Conservation (phyloP, 2,329 filamentous ascomycete genomes). For the Peltaster fructicola region DNA sequence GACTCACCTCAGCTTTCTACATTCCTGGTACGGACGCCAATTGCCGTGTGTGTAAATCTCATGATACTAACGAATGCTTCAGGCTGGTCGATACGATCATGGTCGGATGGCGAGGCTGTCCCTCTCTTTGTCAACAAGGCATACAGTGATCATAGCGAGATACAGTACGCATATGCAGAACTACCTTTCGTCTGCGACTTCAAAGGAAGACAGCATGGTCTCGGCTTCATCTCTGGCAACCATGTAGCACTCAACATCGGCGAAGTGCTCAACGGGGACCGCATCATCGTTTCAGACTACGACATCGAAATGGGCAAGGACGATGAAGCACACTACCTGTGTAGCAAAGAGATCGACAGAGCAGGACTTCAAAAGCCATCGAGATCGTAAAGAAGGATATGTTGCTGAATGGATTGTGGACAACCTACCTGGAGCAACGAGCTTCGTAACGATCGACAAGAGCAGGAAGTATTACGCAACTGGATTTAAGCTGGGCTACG, state of each 20-base stretch:
- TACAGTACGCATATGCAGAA: slow-evolving; percentile 85
- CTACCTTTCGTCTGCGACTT: slow-evolving; percentile 76
- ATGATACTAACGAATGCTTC: slow-evolving; percentile 5
- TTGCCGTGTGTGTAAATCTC: slow-evolving; percentile 3
- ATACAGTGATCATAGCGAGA: slow-evolving; percentile 72
- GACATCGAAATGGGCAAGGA: slow-evolving; percentile 63
- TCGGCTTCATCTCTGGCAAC: slow-evolving; percentile 55
- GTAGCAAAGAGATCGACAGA: slow-evolving; percentile 47
- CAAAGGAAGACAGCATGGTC: slow-evolving; percentile 47
- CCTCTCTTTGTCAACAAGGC: slow-evolving; percentile 85
- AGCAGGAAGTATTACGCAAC: slow-evolving; percentile 74
- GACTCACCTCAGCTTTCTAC: slow-evolving; percentile 53
- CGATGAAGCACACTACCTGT: slow-evolving; percentile 53
- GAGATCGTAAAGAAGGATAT: slow-evolving; percentile 64
- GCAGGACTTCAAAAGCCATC: slow-evolving; percentile 49
- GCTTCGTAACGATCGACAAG: slow-evolving; percentile 74
- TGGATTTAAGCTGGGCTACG: slow-evolving; percentile 75
- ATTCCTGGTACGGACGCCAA: slow-evolving; percentile 50
- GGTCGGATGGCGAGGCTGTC: slow-evolving; percentile 56
- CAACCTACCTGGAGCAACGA: slow-evolving; percentile 75
- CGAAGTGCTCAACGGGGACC: slow-evolving; percentile 72
- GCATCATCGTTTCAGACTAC: slow-evolving; percentile 71
- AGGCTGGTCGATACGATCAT: slow-evolving; percentile 74
- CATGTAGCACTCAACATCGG: slow-evolving; percentile 69
- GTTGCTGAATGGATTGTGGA: slow-evolving; percentile 90